These are phyloP conservation scores for Cyberlindnera mississippiensis DNA, from an alignment of 805 yeast species.

Conservation along the genomic window DNA sequence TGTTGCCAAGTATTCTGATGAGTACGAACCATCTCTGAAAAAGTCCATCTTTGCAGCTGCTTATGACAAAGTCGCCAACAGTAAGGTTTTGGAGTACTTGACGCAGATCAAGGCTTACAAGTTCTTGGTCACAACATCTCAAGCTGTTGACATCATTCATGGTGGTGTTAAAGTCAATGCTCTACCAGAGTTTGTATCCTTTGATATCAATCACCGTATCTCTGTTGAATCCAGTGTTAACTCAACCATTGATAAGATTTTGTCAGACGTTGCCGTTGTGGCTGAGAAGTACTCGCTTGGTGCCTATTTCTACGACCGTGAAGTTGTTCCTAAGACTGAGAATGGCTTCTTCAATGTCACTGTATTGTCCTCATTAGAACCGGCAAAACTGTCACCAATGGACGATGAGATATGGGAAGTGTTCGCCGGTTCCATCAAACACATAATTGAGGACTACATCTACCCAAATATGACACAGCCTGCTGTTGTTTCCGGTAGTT, in stretches of 20 bases:
- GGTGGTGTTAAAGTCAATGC: conserved; percentile 72
- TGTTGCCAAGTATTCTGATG: conserved; percentile 44
- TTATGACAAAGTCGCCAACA: conserved; percentile 33
- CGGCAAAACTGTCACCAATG: conserved; percentile 52
- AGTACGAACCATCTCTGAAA: conserved; percentile 18
- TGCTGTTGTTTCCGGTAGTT: conserved; percentile 50
- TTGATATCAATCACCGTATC: conserved; percentile 55
- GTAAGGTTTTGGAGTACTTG: conserved; percentile 33
- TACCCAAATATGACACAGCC: conserved; percentile 32
- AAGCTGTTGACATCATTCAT: conserved; percentile 52
- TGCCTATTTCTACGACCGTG: conserved; percentile 8
- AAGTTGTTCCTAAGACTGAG: conserved; percentile 16
- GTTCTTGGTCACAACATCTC: conserved; percentile 28
- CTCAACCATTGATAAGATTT: conserved; percentile 30
- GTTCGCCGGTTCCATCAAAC: conserved; percentile 60
- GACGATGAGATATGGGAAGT: conserved; percentile 46
- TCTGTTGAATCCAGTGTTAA: conserved; percentile 42
- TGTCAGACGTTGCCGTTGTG: conserved; percentile 31
- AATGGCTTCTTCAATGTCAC: conserved; percentile 39
- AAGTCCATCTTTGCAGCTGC: conserved; percentile 34
- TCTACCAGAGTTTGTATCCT: conserved; percentile 52
- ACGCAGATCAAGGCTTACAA: conserved; percentile 32
- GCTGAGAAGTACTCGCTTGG: conserved; percentile 41
- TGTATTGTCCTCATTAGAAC: conserved; percentile 33
- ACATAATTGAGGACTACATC: conserved; percentile 54